Conservation (phyloP, 768 basidiomycete genomes). For the Mycena epipterygia region DNA sequence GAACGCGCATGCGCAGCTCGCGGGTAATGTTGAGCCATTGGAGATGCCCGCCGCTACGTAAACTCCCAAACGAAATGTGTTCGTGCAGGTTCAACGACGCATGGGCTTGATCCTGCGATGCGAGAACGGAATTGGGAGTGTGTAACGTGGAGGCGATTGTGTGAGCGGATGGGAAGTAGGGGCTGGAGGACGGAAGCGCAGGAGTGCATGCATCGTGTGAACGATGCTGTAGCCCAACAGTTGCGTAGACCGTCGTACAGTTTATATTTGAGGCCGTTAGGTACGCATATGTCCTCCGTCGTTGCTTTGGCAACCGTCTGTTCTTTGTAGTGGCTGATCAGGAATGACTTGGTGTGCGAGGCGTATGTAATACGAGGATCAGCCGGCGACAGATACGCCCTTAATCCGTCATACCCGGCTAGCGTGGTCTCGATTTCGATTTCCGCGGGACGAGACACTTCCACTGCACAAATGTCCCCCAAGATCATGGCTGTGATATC, state of each 20-base stretch:
- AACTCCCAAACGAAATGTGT: constrained; percentile 56
- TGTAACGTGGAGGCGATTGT: constrained; percentile 32
- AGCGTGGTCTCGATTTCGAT: constrained; percentile 18
- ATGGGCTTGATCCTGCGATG: constrained; percentile 4
- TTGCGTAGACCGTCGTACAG: background rate
- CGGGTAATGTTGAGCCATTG: constrained; percentile 67
- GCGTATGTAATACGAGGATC: constrained; percentile 49
- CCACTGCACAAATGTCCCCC: constrained; percentile 48
- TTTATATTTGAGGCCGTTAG: background rate
- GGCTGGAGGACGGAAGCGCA: background rate
- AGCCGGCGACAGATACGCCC: background rate
- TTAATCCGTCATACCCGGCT: constrained; percentile 34
- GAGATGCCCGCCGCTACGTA: constrained; percentile 59
- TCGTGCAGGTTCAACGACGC: constrained; percentile 57
- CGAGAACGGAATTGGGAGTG: constrained; percentile 41
- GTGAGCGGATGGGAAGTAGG: background rate
- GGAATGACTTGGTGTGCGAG: constrained; percentile 50
- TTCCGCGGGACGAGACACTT: background rate
- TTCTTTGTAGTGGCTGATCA: constrained; percentile 46
- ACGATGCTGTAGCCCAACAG: constrained; percentile 2
- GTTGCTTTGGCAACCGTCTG: background rate
- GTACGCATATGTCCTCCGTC: background rate
- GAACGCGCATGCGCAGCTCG: constrained; percentile 53
- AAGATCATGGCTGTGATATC: constrained; percentile 53
- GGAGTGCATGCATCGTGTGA: constrained; percentile 5